Conservation (phyloP, 805 yeast genomes). For the Scheffersomyces ergatensis region DNA sequence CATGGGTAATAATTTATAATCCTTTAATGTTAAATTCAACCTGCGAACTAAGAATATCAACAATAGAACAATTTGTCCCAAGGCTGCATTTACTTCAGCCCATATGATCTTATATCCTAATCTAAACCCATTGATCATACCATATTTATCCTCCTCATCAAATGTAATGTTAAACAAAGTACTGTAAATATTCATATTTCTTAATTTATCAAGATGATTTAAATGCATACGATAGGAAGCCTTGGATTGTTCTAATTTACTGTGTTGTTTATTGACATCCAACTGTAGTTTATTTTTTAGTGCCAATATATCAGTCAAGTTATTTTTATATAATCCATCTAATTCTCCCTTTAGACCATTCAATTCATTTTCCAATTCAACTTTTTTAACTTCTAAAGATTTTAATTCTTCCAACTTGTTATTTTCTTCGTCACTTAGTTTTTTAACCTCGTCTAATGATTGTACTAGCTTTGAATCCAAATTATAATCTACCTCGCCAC, state of each 20-base stretch:
- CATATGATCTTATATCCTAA: constrained; percentile 80
- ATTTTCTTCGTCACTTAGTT: constrained; percentile 38
- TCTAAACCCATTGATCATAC: constrained; percentile 81
- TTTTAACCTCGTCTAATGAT: constrained; percentile 44
- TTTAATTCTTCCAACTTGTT: constrained; percentile 29
- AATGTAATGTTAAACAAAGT: constrained; percentile 82
- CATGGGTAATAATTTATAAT: constrained; percentile 71
- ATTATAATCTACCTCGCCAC: constrained; percentile 8
- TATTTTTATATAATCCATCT: constrained; percentile 29
- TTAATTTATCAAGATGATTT: constrained; percentile 64
- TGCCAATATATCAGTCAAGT: constrained; percentile 46
- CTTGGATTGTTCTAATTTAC: constrained; percentile 61
- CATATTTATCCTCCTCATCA: constrained; percentile 66
- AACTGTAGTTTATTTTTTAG: constrained; percentile 56
- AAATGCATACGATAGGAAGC: constrained; percentile 61
- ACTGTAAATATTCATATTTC: constrained; percentile 77
- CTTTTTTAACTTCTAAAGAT: constrained; percentile 40
- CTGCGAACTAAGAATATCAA: constrained; percentile 61
- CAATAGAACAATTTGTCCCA: constrained; percentile 78
- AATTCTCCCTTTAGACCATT: constrained; percentile 39
- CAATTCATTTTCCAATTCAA: constrained; percentile 48
- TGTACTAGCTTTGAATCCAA: constrained; percentile 39
- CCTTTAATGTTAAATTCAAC: constrained; percentile 51
- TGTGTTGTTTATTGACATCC: constrained; percentile 47
- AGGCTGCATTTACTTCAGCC: constrained; percentile 88